These are phyloP conservation scores for Lentinula sp. DNA, from an alignment of 768 basidiomycete species.

Conservation along the genomic window DNA sequence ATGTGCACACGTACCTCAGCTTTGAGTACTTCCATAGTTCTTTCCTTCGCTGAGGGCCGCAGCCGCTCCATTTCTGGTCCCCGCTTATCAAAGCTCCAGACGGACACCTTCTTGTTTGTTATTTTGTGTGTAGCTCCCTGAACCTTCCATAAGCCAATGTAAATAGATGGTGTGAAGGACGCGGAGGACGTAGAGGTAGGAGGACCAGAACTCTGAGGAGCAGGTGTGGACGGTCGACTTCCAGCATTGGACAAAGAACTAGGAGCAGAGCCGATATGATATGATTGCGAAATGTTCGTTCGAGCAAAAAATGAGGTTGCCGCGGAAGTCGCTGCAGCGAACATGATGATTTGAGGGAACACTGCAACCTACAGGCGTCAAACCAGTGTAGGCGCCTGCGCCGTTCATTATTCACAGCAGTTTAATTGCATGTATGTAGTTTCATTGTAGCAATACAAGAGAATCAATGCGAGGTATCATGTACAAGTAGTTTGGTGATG, in stretches of 20 bases:
- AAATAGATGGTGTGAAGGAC: constrained; percentile 44
- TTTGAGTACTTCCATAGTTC: constrained; percentile 79
- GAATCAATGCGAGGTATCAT: not conserved
- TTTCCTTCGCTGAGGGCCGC: constrained; percentile 59
- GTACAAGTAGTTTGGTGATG: not conserved
- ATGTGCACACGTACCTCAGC: constrained; percentile 60
- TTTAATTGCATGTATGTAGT: not conserved
- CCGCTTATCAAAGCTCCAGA: constrained; percentile 91
- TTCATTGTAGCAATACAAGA: not conserved
- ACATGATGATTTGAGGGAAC: not conserved
- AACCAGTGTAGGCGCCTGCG: not conserved
- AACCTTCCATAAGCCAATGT: constrained; percentile 86
- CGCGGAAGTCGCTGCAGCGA: constrained; percentile 37
- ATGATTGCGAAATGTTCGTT: constrained; percentile 76
- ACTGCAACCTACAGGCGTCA: not conserved
- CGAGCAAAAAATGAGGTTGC: constrained; percentile 80
- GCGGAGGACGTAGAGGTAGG: constrained; percentile 15
- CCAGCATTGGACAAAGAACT: constrained; percentile 21
- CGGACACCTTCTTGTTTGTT: constrained; percentile 83
- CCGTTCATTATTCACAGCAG: not conserved
- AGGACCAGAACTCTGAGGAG: constrained; percentile 14
- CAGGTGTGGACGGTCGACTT: constrained; percentile 47
- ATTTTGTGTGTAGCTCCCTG: constrained; percentile 84
- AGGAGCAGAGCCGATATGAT: constrained; percentile 46
- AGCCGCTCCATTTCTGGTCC: constrained; percentile 68